Evolutionary conservation across 169 alveolate species (phyloP).

Genomic region (Theileria orientalis): DNA sequence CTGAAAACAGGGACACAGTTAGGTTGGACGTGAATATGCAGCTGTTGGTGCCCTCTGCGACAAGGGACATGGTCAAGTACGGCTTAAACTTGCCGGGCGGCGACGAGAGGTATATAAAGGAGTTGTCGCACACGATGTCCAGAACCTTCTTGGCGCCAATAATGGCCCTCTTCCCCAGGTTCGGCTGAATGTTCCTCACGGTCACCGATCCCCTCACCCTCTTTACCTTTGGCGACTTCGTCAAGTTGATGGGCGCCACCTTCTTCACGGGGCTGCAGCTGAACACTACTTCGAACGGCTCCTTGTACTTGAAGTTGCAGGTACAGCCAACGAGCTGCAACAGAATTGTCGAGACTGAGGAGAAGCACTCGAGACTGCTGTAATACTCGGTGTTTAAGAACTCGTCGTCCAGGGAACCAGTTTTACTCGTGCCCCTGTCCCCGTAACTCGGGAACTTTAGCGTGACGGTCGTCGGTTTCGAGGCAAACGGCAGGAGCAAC

Average conservation of each 20-base stretch:
- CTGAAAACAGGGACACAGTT: slow-evolving; percentile 5
- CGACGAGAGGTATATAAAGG: slow-evolving; percentile 45
- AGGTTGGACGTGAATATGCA: slow-evolving; percentile 41
- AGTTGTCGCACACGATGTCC: slow-evolving; percentile 54
- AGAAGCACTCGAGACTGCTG: slow-evolving; percentile 43
- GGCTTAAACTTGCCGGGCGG: slow-evolving; percentile 50
- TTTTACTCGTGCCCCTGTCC: not conserved
- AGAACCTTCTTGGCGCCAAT: slow-evolving; percentile 43
- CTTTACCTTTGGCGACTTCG: slow-evolving; percentile 27
- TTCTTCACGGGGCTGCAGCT: slow-evolving; percentile 37
- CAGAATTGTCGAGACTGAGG: slow-evolving; percentile 44
- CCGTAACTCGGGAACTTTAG: slow-evolving; percentile 13
- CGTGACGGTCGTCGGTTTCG: slow-evolving; percentile 27
- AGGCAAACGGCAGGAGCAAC: slow-evolving; percentile 44
- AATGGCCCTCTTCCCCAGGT: slow-evolving; percentile 47
- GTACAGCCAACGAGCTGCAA: slow-evolving; percentile 47
- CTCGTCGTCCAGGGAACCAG: not conserved
- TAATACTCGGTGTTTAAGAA: slow-evolving; percentile 8
- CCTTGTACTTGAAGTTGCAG: slow-evolving; percentile 38
- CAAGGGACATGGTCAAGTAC: slow-evolving; percentile 33
- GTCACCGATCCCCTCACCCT: slow-evolving; percentile 53
- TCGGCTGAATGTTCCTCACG: slow-evolving; percentile 52
- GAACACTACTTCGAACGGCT: slow-evolving; percentile 55
- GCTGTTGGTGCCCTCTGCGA: slow-evolving; percentile 48
- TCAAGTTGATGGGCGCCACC: slow-evolving; percentile 45